Conservation (phyloP, 768 basidiomycete genomes). For the Lactarius indigo region DNA sequence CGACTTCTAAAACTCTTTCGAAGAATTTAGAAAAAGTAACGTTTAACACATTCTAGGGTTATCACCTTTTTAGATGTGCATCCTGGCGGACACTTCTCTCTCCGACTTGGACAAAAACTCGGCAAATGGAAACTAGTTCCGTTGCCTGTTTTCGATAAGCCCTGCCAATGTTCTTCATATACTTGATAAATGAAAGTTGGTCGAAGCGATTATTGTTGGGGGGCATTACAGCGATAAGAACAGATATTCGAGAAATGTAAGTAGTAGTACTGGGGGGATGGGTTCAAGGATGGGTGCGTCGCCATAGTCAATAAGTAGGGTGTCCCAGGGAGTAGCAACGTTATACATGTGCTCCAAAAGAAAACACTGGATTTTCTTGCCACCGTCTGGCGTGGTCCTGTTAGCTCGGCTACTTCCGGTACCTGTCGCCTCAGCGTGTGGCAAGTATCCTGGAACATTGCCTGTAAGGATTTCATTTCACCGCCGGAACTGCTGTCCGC, state of each 20-base stretch:
- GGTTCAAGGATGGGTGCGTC: no score
- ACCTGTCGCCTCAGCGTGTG: neutral
- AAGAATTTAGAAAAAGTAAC: neutral
- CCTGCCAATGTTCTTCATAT: neutral
- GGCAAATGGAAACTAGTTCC: constrained; percentile 8
- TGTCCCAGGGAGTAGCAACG: no score
- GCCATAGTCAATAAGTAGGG: neutral
- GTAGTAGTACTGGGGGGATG: neutral
- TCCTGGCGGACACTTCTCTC: neutral
- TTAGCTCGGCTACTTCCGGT: neutral
- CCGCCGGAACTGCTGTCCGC: neutral
- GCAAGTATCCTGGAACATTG: neutral
- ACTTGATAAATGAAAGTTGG: neutral
- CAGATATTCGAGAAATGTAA: neutral
- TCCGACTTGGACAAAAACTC: constrained; percentile 3
- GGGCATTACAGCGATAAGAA: neutral
- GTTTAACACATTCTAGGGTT: neutral
- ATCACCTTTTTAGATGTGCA: neutral
- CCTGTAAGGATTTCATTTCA: neutral
- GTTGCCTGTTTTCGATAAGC: neutral
- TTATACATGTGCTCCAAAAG: neutral
- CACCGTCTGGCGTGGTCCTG: no score
- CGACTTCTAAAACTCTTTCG: neutral
- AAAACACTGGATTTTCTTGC: neutral
- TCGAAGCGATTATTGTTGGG: neutral